Conservation (phyloP, 805 yeast genomes). For the Pichia occidentalis region DNA sequence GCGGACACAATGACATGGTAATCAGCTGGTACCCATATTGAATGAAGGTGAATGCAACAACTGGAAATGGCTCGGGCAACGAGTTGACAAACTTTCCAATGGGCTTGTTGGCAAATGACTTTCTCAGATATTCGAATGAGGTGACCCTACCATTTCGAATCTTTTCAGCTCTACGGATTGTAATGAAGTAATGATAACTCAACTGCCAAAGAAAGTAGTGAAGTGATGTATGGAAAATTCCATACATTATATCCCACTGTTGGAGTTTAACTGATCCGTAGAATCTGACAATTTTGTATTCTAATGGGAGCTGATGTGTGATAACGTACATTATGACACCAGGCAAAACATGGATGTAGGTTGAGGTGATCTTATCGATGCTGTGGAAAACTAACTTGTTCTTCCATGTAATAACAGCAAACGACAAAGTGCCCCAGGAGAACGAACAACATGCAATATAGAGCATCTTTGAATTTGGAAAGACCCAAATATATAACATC, state of each 20-base stretch:
- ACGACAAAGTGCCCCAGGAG: constrained; percentile 81
- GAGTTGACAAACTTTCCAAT: constrained; percentile 75
- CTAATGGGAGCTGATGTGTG: constrained; percentile 63
- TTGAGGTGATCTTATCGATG: constrained; percentile 85
- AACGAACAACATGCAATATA: constrained; percentile 82
- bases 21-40: constrained; percentile 82
- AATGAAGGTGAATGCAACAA: constrained; percentile 74
- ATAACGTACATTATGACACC: constrained; percentile 82
- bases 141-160: constrained; percentile 83
- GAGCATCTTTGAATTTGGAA: constrained; percentile 65
- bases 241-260: constrained; percentile 67
- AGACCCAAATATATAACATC: constrained; percentile 71
- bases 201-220: constrained; percentile 89
- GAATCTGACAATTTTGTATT: constrained; percentile 48
- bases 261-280: constrained; percentile 70
- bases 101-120: constrained; percentile 54
- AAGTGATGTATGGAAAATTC: constrained; percentile 71
- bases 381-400: constrained; percentile 89
- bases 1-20: constrained; percentile 84
- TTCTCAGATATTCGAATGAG: constrained; percentile 77
- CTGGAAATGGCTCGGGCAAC: constrained; percentile 81
- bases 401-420: constrained; percentile 95
- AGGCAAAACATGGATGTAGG: constrained; percentile 87
- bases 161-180: constrained; percentile 69
- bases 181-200: constrained; percentile 84